A percentile compares a stretch with the other conserved stretches of the same genome.
Evolutionary conservation across 2,329 filamentous ascomycete species (phyloP).

Genomic region (Emmonsia crescens): DNA sequence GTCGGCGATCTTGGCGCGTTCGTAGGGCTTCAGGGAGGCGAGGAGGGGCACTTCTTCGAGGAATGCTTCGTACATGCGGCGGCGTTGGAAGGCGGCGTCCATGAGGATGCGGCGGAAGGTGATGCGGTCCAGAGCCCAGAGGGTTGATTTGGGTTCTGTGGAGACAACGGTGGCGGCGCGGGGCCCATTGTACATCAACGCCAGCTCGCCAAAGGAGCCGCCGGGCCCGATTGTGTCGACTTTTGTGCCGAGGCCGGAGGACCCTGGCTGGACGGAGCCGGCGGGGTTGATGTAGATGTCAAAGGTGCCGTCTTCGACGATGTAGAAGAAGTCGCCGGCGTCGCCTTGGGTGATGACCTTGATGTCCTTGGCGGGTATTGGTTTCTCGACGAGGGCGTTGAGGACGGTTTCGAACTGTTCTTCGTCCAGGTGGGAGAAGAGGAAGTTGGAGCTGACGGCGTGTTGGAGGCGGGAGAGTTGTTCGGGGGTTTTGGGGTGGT

Average conservation of each 20-base stretch:
- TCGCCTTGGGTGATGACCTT: slow-evolving; percentile 94
- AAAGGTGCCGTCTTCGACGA: slow-evolving; percentile 83
- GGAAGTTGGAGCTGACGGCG: slow-evolving; percentile 79
- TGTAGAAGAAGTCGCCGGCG: slow-evolving; percentile 93
- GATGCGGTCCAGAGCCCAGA: slow-evolving; percentile 91
- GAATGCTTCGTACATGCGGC: slow-evolving; percentile 95
- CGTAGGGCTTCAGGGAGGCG: slow-evolving; percentile 73
- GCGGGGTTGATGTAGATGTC: slow-evolving; percentile 79
- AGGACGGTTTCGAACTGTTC: slow-evolving; percentile 82
- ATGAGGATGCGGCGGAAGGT: slow-evolving; percentile 97
- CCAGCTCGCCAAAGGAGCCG: slow-evolving; percentile 91
- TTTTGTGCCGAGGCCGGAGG: slow-evolving; percentile 61
- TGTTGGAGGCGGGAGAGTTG: slow-evolving; percentile 68
- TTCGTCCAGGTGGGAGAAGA: slow-evolving; percentile 90
- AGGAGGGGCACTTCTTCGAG: slow-evolving; percentile 86
- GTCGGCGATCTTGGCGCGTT: slow-evolving; percentile 94
- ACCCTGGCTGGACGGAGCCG: slow-evolving; percentile 66
- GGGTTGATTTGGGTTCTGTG: slow-evolving; percentile 61
- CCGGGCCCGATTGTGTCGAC: slow-evolving; percentile 76
- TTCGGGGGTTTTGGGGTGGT: slow-evolving; percentile 69
- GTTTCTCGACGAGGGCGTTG: slow-evolving; percentile 85
- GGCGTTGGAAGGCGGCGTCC: slow-evolving; percentile 92
- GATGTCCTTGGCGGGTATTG: slow-evolving; percentile 80
- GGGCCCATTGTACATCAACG: slow-evolving; percentile 96
- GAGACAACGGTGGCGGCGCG: slow-evolving; percentile 90